Conservation (phyloP, 495 filamentous ascomycete genomes). For the Astrothelium subdiscretum region DNA sequence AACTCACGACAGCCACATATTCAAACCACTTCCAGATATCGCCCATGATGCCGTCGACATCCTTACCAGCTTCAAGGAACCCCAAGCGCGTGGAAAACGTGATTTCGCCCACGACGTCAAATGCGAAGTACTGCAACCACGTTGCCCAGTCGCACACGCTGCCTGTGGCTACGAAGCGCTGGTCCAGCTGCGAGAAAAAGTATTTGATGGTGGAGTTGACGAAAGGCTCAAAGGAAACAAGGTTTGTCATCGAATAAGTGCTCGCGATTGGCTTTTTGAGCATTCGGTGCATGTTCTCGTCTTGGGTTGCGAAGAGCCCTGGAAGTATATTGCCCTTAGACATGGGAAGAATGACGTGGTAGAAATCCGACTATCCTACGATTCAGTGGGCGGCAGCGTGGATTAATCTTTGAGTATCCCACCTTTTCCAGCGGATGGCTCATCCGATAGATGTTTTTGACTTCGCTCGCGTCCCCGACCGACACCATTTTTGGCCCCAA, state of each 20-base stretch:
- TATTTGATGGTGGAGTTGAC: not conserved
- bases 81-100: conserved; percentile 30
- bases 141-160: not conserved
- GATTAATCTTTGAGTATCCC: no score
- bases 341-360: not conserved
- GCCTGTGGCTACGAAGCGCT: not conserved
- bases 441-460: no score
- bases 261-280: not conserved
- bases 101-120: conserved; percentile 32
- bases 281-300: not conserved
- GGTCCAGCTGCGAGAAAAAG: not conserved
- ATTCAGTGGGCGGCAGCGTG: no score
- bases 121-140: conserved; percentile 30
- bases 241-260: not conserved
- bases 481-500: no score
- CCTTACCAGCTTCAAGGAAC: conserved; percentile 28
- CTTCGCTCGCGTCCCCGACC: no score
- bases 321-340: not conserved
- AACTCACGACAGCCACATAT: conserved; percentile 2
- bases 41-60: conserved; percentile 30
- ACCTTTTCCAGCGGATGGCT: no score
- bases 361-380: not conserved
- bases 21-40: not conserved
- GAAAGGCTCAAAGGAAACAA: not conserved
- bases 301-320: not conserved